These are phyloP conservation scores for Limtongozyma cylindracea DNA, from an alignment of 805 yeast species.

Conservation along the genomic window DNA sequence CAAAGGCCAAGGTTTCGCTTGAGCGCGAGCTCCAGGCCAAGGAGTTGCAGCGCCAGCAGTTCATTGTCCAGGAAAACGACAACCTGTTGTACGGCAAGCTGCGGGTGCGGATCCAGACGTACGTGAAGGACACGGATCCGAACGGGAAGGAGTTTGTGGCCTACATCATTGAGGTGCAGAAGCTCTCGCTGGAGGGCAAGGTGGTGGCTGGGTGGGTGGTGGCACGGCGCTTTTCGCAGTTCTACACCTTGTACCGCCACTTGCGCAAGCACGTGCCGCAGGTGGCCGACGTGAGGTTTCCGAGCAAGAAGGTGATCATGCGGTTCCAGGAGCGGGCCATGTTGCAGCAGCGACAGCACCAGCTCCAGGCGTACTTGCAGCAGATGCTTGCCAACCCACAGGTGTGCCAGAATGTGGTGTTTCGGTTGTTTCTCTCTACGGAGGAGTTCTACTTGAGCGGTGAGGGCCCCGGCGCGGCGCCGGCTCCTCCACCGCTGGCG, in stretches of 20 bases:
- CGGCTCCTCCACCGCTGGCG: too few species aligned
- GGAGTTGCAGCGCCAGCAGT: constrained; percentile 57
- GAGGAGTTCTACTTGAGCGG: constrained; percentile 17
- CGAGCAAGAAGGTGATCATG: constrained; percentile 41
- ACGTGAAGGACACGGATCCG: constrained; percentile 30
- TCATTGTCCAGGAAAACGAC: constrained; percentile 60
- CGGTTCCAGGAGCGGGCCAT: constrained; percentile 42
- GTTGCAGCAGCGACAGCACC: constrained; percentile 33
- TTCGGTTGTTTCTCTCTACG: constrained; percentile 59
- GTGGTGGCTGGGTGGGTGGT: constrained; percentile 66
- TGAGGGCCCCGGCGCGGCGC: too few species aligned
- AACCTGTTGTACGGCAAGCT: constrained; percentile 53
- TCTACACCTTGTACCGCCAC: constrained; percentile 43
- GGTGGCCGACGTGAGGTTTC: constrained; percentile 22
- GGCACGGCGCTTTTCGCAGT: constrained; percentile 76
- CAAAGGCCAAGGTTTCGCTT: constrained; percentile 40
- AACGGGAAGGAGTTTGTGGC: constrained; percentile 25
- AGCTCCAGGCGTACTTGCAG: constrained; percentile 37
- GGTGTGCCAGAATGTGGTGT: constrained; percentile 49
- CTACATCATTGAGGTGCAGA: constrained; percentile 58
- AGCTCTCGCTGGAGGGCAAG: constrained; percentile 10
- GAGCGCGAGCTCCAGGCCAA: constrained; percentile 49
- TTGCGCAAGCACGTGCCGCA: constrained; percentile 24
- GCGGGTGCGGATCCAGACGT: constrained; percentile 22
- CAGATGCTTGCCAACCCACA: constrained; percentile 30